Base-by-base conservation (phyloP, 192 early-diverging fungal species). In the Umbelopsis ramanniana region DNA sequence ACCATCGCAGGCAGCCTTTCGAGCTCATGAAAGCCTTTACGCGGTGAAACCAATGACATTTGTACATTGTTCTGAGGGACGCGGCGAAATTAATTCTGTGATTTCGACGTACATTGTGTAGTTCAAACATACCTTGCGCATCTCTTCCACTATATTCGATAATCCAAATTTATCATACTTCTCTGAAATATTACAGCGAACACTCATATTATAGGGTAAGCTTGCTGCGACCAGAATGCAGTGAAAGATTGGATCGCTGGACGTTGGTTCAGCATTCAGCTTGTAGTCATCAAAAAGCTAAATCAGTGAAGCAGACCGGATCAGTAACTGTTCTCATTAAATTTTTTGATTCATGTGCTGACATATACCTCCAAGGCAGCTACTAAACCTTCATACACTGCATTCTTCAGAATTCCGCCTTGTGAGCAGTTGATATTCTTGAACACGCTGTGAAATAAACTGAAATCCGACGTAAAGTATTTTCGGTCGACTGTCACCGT, bases 331-430 rank as follows among this genome's bases (percentile, higher is more conserved):
- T n/a, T n/a, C n/a, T 17, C 15, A 50, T 17, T 50, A 5, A 26
- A 17, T 12, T 22, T 46, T 1, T 12, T 17, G 17, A 14, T 4
- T 24, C n/a, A 15, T 4, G 24, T 10, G 33, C 23, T 47, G 29
- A 29, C 29, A 43, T 6, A 43, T 47, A 88, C 85, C 79, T 90
- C 89, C 33, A 90, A 70, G 9, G 87, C 89, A 21, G 83, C 85
- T 19, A 88, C 88, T 19, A 90, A 74, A 11, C 89, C 89, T 54
- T 90, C 89, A 17, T 78, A 78, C 12, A 89, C 84, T 11, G 89
- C 89, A 76, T 91, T 87, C 6, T 80, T 71, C 21, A 88, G 70
- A 24, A 87, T 85, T 14, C 86, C 85, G 15, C 87, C 87, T 57
- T 85, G 72, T 24, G 79, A 72, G 76, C 84, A 91, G 15, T 22